Percentiles rank a stretch among this genome's conserved stretches.
Evolutionary conservation across 768 basidiomycete genomes (phyloP).

Genomic region (Tylopilus rubrobrunneus): DNA sequence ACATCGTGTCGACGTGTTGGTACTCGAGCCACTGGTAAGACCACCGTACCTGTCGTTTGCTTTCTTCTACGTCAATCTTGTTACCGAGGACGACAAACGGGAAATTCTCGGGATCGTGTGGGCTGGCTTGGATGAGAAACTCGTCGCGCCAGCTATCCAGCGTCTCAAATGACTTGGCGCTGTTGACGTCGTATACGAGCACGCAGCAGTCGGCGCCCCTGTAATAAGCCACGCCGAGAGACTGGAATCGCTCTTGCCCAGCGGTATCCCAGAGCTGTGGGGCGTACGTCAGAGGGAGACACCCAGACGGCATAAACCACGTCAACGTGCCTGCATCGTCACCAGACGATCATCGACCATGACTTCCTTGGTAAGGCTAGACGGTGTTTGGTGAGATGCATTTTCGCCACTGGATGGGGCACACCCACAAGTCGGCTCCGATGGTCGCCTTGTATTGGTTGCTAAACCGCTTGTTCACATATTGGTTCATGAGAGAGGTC

Average conservation of each 20-base stretch:
- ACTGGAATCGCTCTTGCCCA: constrained; percentile 99
- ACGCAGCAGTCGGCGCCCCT: constrained; percentile 99
- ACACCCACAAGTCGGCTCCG: constrained; percentile 88
- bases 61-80: constrained; percentile 99
- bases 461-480: constrained; percentile 99
- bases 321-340: constrained; percentile 85
- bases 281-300: constrained; percentile 1
- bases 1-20: background rate
- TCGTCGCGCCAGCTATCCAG: constrained; percentile 99
- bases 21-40: background rate
- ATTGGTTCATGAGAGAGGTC: constrained; percentile 99
- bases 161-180: constrained; percentile 96
- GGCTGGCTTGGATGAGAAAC: constrained; percentile 97
- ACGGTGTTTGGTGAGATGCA: constrained; percentile 7
- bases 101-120: constrained; percentile 99
- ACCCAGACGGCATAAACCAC: background rate
- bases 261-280: constrained; percentile 98
- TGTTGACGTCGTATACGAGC: constrained; percentile 98
- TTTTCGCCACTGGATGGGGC: constrained; percentile 7
- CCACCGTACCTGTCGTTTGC: constrained; percentile 82
- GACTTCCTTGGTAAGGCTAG: constrained; percentile 93
- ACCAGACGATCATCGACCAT: constrained; percentile 98
- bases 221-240: constrained; percentile 97
- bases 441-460: constrained; percentile 99
- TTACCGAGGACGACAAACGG: constrained; percentile 99